Base-by-base conservation (phyloP, 495 filamentous ascomycete genomes). In the Aspergillus bertholletiae region DNA sequence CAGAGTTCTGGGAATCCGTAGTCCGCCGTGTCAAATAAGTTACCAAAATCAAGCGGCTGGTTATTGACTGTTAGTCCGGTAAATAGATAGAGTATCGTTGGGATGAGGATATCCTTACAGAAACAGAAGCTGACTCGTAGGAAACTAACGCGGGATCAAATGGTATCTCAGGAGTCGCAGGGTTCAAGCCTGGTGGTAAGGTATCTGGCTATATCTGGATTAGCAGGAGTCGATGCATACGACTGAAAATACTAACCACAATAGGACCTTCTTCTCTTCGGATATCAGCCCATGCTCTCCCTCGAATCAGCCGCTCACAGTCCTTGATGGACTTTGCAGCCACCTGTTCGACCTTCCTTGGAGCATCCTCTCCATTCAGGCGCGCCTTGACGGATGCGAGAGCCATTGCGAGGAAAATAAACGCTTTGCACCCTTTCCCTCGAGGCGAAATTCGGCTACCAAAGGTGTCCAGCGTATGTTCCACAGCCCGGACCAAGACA, bases 341-440 rank as follows among this genome's bases (percentile, higher is more conserved):
- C 2, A 61, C 48, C 18, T 62, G 56, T 35, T 71, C 70, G 21
- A 73, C 56, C 30, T 60, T 62, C 6, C 37, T 44, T 30, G 63
- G 21, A 0, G 70, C 66, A 41, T 73, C 69, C 5, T 75, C 69
- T 0, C 72, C 70, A 32, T 66, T 66, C n/a, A 75, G 51, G 9
- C 68, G 66, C 1, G 71, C 67, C 35, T 71, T 69, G 44, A 72
- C 67, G 3, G 69, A 69, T 12, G 67, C 65, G 3, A 73, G 22
- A 2, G 66, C 65, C 34, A 75, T 64, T 28, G 43, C 64, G 26
- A 72, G 34, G 46, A 75, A 74, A 41, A 68, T 64, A 30, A 66
- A 74, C 1, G 66, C 63, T 50, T 75, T 75, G 51, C 55, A 60
- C 5, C 71, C 71, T 22, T 66, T 69, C 1, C 71, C 69, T 47